phyloP scores from a whole-genome alignment of 2,329 filamentous ascomycete genomes.

The Fusarium ambrosium region DNA sequence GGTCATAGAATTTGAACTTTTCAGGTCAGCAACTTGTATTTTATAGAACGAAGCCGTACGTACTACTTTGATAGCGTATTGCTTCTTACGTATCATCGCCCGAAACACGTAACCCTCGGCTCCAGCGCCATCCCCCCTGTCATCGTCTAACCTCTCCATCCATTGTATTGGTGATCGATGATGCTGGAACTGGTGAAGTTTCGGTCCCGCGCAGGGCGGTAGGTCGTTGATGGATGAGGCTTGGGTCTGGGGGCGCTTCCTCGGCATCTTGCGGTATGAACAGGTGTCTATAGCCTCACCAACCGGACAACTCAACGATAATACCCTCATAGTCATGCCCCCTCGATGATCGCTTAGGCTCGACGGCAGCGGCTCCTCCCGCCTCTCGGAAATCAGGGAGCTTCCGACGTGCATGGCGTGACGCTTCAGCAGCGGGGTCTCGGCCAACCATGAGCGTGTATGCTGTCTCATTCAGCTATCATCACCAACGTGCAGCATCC shows the following conservation, averaged over 20 bases:
- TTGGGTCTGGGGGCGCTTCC: not conserved
- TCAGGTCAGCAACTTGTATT: not conserved
- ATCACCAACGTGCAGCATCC: slow-evolving; percentile 5
- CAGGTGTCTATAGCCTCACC: not conserved
- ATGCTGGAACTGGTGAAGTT: slow-evolving; percentile 27
- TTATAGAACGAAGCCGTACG: not conserved
- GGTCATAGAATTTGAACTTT: slow-evolving; percentile 41
- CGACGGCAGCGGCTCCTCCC: not conserved
- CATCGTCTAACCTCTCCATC: slow-evolving; percentile 31
- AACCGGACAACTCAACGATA: not conserved
- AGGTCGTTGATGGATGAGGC: slow-evolving; percentile 12
- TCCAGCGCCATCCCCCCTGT: slow-evolving; percentile 4
- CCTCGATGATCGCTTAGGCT: not conserved
- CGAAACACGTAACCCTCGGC: slow-evolving; percentile 37
- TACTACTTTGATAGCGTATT: slow-evolving; percentile 44
- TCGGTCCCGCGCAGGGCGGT: slow-evolving; percentile 36
- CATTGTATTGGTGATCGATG: slow-evolving; percentile 36
- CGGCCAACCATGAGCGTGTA: not conserved
- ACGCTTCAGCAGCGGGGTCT: slow-evolving; percentile 1
- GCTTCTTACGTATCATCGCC: slow-evolving; percentile 16
- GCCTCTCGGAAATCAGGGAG: not conserved
- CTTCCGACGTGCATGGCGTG: slow-evolving; percentile 1
- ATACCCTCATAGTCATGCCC: not conserved
- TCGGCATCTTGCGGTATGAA: slow-evolving; percentile 8
- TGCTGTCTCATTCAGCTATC: not conserved